These are phyloP conservation scores for Hypoxylon rubiginosum DNA, from an alignment of 2,329 filamentous ascomycete genomes.

Conservation along the genomic window DNA sequence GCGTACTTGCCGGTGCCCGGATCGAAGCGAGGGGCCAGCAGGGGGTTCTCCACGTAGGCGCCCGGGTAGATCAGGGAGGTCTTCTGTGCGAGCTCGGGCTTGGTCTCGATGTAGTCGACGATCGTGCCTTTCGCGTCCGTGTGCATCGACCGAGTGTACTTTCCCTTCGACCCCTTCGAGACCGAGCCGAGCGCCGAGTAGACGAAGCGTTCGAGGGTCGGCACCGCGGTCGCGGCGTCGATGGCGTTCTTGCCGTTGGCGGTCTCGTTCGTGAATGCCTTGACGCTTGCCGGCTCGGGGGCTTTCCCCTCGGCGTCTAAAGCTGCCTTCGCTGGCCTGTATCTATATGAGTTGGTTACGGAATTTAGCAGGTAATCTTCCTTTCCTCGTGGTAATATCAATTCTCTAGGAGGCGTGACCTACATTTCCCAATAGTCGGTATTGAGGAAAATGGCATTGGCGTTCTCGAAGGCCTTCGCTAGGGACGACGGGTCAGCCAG, in stretches of 20 bases:
- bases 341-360: neutral
- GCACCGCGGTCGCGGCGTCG: constrained; percentile 45
- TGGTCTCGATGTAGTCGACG: constrained; percentile 48
- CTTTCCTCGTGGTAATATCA: neutral
- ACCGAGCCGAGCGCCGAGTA: constrained; percentile 44
- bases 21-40: constrained; percentile 50
- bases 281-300: constrained; percentile 20
- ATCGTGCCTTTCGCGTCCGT: constrained; percentile 51
- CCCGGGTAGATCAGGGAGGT: constrained; percentile 52
- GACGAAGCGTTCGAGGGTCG: constrained; percentile 48
- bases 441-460: constrained; percentile 44
- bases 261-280: constrained; percentile 29
- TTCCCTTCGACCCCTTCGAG: constrained; percentile 40
- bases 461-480: constrained; percentile 35
- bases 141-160: constrained; percentile 48
- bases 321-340: constrained; percentile 1
- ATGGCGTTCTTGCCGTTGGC: constrained; percentile 49
- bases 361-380: neutral
- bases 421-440: constrained; percentile 40
- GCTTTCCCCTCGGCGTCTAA: constrained; percentile 17
- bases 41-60: constrained; percentile 51
- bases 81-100: constrained; percentile 49
- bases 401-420: neutral
- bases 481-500: constrained; percentile 29
- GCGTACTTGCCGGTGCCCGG: constrained; percentile 49